Conservation (phyloP, 352 stramenopile genomes). For the Pythium sp. region DNA sequence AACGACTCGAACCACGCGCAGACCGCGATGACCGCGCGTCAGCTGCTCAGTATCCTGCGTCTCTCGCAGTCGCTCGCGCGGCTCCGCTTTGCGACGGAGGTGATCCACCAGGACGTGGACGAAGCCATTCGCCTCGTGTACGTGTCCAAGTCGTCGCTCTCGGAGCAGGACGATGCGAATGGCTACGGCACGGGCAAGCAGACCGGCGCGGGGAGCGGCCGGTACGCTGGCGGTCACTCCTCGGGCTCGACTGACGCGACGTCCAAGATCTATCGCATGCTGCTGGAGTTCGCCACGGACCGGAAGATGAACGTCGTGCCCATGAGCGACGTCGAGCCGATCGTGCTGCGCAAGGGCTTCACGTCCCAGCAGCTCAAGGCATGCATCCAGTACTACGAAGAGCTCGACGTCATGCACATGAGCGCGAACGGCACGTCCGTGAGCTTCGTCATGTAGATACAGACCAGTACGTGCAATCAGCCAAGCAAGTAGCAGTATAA, state of each 20-base stretch:
- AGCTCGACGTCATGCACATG: conserved; percentile 81
- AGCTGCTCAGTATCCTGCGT: conserved; percentile 98
- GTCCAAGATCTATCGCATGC: conserved; percentile 94
- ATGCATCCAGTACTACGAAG: conserved; percentile 95
- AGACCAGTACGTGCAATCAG: background rate
- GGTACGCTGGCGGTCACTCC: conserved; percentile 17
- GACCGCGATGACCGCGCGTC: conserved; percentile 97
- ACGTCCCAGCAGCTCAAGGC: conserved; percentile 93
- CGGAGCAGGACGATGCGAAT: conserved; percentile 82
- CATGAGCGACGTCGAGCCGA: conserved; percentile 91
- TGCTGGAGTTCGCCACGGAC: conserved; percentile 92
- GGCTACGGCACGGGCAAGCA: conserved; percentile 15
- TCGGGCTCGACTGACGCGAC: conserved; percentile 84
- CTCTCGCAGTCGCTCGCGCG: conserved; percentile 96
- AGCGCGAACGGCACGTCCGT: conserved; percentile 73
- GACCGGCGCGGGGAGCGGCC: conserved; percentile 21
- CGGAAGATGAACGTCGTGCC: conserved; percentile 63
- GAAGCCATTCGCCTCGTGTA: conserved; percentile 97
- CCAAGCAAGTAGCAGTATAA: background rate
- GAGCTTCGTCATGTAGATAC: conserved; percentile 54
- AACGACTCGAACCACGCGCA: conserved; percentile 86
- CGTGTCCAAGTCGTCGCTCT: conserved; percentile 96
- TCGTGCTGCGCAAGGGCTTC: conserved; percentile 96
- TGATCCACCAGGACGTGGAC: conserved; percentile 97
- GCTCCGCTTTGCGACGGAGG: conserved; percentile 93